These are phyloP conservation scores for Quercus lobata DNA, from an alignment of 331 rosid genomes.

Conservation along the genomic window DNA sequence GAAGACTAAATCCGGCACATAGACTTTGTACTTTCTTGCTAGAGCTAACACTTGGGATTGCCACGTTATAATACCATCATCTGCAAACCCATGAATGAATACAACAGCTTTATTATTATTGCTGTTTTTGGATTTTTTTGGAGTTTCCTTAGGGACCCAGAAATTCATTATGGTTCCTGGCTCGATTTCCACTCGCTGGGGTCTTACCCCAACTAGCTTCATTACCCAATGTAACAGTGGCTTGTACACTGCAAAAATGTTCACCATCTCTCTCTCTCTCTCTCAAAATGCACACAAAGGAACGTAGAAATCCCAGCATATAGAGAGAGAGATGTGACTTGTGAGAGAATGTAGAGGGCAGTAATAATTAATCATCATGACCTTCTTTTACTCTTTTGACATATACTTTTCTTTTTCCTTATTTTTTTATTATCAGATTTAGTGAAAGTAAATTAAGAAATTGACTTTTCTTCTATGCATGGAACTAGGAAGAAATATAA, in stretches of 20 bases:
- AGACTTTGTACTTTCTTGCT: constrained; percentile 24
- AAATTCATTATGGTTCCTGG: constrained; percentile 38
- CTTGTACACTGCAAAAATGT: constrained; percentile 13
- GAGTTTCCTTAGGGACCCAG: constrained; percentile 27
- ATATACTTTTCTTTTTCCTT: too few relatives aligned
- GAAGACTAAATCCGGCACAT: constrained; percentile 38
- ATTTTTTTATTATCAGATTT: too few relatives aligned
- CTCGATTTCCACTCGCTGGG: constrained; percentile 26
- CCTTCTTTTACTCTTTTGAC: too few relatives aligned
- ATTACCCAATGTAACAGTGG: not conserved
- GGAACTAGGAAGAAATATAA: too few relatives aligned
- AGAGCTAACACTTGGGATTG: constrained; percentile 30
- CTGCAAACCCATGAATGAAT: constrained; percentile 35
- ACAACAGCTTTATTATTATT: constrained; percentile 10
- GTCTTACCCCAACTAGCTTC: constrained; percentile 21
- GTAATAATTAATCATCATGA: too few relatives aligned
- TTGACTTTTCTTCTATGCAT: too few relatives aligned
- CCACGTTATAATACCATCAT: constrained; percentile 38
- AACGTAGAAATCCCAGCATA: too few relatives aligned
- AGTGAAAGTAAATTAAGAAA: too few relatives aligned
- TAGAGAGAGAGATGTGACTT: too few relatives aligned
- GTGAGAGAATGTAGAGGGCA: too few relatives aligned
- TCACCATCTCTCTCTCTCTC: too few relatives aligned
- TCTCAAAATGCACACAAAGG: too few relatives aligned
- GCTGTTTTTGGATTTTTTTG: not conserved